phyloP scores from a whole-genome alignment of 148 eudicot species.

The Rhododendron henanense region DNA sequence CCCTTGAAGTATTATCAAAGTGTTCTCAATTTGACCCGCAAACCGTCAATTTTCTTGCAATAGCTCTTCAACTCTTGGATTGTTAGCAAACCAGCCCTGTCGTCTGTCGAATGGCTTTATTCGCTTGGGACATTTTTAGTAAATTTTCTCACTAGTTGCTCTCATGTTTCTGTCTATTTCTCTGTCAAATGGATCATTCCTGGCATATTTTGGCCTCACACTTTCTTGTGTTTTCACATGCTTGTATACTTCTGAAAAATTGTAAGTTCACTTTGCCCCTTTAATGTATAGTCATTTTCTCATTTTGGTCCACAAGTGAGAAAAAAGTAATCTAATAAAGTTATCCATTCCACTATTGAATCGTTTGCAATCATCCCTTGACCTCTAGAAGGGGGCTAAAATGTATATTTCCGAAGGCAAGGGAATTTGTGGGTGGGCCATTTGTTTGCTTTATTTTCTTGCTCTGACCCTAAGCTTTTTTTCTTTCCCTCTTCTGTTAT shows the following conservation, averaged over 20 bases:
- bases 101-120: background rate
- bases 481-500: background rate
- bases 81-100: background rate
- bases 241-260: background rate
- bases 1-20: background rate
- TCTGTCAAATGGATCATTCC: background rate
- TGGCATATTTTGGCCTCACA: background rate
- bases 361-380: background rate
- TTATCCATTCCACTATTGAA: background rate
- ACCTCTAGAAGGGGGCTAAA: background rate
- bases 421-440: background rate
- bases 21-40: background rate
- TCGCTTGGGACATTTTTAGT: background rate
- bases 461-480: background rate
- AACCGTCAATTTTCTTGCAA: background rate
- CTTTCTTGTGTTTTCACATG: background rate
- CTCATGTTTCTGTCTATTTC: background rate
- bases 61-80: background rate
- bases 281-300: background rate
- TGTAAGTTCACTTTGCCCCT: background rate
- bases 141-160: too few species aligned
- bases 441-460: background rate
- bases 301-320: background rate
- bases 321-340: too few species aligned
- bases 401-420: background rate